phyloP scores from a whole-genome alignment of 2,329 filamentous ascomycete species.

The Xylariales sp. region DNA sequence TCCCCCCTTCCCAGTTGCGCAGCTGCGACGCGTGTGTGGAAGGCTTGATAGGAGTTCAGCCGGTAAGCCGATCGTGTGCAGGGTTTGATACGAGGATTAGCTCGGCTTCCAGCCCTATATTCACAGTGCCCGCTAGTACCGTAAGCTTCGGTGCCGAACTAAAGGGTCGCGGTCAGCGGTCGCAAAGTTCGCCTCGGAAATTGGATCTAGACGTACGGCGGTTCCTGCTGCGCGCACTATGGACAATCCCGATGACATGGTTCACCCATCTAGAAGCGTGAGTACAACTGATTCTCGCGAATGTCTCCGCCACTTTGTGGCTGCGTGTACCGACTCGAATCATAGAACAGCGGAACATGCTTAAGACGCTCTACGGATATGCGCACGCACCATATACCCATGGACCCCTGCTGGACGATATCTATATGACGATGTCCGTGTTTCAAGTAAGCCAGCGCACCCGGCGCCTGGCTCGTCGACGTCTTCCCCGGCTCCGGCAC shows the following conservation, averaged over 20 bases:
- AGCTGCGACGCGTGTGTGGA: no score
- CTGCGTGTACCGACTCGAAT: no score
- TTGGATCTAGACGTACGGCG: conserved; percentile 39
- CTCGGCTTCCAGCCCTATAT: no score
- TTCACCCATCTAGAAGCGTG: conserved; percentile 38
- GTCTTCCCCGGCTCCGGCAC: conserved; percentile 18
- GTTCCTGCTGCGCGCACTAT: conserved; percentile 38
- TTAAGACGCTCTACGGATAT: conserved; percentile 26
- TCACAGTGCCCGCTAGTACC: no score
- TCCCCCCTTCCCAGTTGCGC: no score
- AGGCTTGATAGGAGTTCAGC: no score
- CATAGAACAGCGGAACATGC: conserved; percentile 27
- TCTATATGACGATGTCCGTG: conserved; percentile 15
- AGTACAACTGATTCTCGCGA: conserved; percentile 28
- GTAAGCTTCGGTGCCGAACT: no score
- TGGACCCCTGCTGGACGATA: conserved; percentile 19
- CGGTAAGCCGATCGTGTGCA: no score
- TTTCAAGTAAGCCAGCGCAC: conserved; percentile 13
- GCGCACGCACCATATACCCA: conserved; percentile 14
- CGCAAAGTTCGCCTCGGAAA: conserved; percentile 33
- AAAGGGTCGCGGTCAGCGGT: conserved; percentile 33
- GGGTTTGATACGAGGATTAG: no score
- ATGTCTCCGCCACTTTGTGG: no score
- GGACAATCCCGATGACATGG: conserved; percentile 31
- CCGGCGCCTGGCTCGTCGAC: conserved; percentile 24